Evolutionary conservation across 2,329 filamentous ascomycete genomes (phyloP).

Genomic region (Plenodomus tracheiphilus): DNA sequence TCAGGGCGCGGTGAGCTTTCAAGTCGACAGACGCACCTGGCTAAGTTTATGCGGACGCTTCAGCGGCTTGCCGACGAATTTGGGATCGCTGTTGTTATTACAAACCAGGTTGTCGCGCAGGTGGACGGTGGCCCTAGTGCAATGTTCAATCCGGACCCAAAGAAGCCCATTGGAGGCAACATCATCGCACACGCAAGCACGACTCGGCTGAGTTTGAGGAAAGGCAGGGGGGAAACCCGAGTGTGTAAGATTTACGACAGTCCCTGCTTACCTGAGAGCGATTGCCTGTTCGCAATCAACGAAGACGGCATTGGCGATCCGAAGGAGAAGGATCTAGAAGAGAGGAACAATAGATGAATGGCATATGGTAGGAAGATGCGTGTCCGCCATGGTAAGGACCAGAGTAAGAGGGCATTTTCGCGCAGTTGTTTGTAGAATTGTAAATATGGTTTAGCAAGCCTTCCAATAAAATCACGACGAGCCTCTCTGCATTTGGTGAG

Average conservation of each 20-base stretch:
- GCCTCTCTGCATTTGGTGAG: no score
- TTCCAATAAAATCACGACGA: no score
- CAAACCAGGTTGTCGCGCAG: slow-evolving; percentile 97
- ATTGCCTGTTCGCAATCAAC: slow-evolving; percentile 94
- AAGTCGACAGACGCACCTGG: slow-evolving; percentile 85
- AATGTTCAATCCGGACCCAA: slow-evolving; percentile 99
- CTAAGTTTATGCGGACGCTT: slow-evolving; percentile 84
- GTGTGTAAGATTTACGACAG: slow-evolving; percentile 99
- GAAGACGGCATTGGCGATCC: slow-evolving; percentile 97
- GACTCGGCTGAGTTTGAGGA: slow-evolving; percentile 91
- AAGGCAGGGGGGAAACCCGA: slow-evolving; percentile 90
- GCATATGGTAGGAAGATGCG: neutral
- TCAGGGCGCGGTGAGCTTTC: slow-evolving; percentile 94
- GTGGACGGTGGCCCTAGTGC: slow-evolving; percentile 93
- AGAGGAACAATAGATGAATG: slow-evolving; percentile 45
- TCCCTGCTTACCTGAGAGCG: slow-evolving; percentile 92
- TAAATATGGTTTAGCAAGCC: no score
- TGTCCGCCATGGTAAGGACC: no score
- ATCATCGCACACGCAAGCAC: slow-evolving; percentile 98
- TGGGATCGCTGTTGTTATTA: slow-evolving; percentile 97
- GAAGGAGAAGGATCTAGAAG: slow-evolving; percentile 91
- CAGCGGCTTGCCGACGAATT: slow-evolving; percentile 80
- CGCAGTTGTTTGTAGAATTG: no score
- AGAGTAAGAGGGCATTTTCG: no score
- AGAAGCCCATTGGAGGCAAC: slow-evolving; percentile 98